A percentile compares a stretch with the other conserved stretches of the same genome.
Evolutionary conservation across 371 early-diverging fungal genomes (phyloP).

Genomic region (Mortierella polycephala): DNA sequence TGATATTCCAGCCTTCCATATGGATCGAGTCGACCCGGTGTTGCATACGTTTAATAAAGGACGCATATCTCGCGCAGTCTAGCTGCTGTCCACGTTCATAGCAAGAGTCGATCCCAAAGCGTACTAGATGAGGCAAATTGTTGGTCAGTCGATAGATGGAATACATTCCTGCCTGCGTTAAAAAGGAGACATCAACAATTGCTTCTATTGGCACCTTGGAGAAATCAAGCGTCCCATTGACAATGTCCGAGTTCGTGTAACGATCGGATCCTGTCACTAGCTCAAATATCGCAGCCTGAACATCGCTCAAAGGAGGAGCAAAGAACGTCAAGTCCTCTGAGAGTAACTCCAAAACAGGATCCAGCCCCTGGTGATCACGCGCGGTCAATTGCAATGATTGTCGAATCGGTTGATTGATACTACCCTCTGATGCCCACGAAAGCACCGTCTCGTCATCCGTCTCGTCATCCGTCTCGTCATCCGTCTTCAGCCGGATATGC

Average conservation of each 20-base stretch:
- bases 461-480: conserved; percentile 2
- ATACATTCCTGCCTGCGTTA: neutral
- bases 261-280: neutral
- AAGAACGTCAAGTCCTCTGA: conserved; percentile 1
- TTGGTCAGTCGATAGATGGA: neutral
- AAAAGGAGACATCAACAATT: neutral
- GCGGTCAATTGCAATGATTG: conserved; percentile 1
- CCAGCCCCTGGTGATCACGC: neutral
- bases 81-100: neutral
- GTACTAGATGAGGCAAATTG: neutral
- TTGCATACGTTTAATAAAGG: neutral
- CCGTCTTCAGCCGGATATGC: neutral
- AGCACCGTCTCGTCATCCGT: neutral
- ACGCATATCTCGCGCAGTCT: neutral
- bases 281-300: conserved; percentile 5
- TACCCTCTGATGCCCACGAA: conserved; percentile 4
- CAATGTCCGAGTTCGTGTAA: neutral
- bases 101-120: neutral
- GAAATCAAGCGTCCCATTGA: too few relatives aligned
- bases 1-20: neutral
- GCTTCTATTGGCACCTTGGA: too few relatives aligned
- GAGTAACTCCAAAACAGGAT: conserved; percentile 4
- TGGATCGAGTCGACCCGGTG: neutral
- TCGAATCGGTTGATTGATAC: neutral
- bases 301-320: neutral